These are phyloP conservation scores for Aspergillus niger DNA, from an alignment of 2,329 filamentous ascomycete species.

Conservation along the genomic window DNA sequence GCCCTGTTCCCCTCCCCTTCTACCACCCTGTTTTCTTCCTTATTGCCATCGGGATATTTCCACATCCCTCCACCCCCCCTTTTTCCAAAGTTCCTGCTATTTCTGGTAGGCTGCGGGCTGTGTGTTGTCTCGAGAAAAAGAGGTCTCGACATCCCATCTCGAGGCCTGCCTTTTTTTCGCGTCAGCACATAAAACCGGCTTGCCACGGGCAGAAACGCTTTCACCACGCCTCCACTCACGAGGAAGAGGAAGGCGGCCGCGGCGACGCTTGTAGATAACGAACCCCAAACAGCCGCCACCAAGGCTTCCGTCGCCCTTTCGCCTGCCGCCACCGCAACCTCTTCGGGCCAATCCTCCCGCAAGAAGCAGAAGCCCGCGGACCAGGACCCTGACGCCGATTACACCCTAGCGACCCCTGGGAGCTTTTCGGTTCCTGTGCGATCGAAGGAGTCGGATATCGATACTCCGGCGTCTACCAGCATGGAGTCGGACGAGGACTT, in stretches of 20 bases:
- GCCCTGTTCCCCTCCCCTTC: neutral
- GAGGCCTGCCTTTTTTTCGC: constrained; percentile 25
- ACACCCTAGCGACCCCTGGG: constrained; percentile 13
- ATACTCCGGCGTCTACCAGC: constrained; percentile 49
- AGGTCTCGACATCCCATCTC: constrained; percentile 25
- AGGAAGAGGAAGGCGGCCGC: constrained; percentile 58
- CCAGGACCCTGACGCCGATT: constrained; percentile 15
- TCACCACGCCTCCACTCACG: constrained; percentile 57
- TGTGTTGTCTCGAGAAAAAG: constrained; percentile 28
- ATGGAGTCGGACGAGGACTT: constrained; percentile 98
- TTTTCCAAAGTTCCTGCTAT: constrained; percentile 5
- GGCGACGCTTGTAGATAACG: constrained; percentile 39
- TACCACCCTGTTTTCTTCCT: neutral
- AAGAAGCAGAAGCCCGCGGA: constrained; percentile 24
- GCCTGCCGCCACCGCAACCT: constrained; percentile 28
- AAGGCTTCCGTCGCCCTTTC: constrained; percentile 26
- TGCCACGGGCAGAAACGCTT: constrained; percentile 19
- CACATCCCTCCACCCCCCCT: neutral
- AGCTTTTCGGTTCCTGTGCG: constrained; percentile 19
- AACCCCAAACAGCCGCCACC: constrained; percentile 33
- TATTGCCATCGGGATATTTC: neutral
- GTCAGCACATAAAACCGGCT: constrained; percentile 25
- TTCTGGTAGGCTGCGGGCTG: constrained; percentile 26
- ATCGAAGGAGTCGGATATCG: constrained; percentile 36
- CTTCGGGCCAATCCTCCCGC: constrained; percentile 21